Percentiles rank a stretch among this genome's conserved stretches.
These are phyloP conservation scores for Mycena chlorophos DNA, from an alignment of 768 basidiomycete species.

Conservation along the genomic window DNA sequence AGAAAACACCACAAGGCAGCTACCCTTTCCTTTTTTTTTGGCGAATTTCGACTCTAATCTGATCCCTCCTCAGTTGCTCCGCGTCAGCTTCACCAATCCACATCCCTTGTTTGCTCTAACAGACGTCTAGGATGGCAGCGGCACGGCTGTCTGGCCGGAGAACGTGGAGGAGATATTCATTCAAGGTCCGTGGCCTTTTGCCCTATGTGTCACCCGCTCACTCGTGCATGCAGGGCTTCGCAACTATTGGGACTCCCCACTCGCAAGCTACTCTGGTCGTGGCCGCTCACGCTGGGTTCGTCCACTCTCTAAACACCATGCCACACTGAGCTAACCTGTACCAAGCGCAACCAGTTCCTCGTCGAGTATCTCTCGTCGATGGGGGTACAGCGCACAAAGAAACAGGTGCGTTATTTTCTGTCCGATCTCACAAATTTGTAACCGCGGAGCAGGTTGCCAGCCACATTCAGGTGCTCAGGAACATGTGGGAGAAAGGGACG, in stretches of 20 bases:
- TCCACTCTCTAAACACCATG: too few species aligned
- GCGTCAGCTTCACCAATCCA: too few species aligned
- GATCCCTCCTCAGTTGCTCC: too few species aligned
- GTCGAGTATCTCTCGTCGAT: slow-evolving; percentile 75
- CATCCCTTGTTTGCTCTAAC: too few species aligned
- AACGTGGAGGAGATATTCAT: slow-evolving; percentile 75
- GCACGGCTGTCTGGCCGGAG: slow-evolving; percentile 84
- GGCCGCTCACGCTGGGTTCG: slow-evolving; percentile 78
- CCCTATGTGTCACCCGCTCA: slow-evolving; percentile 2
- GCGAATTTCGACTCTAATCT: too few species aligned
- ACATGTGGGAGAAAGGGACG: slow-evolving; percentile 89
- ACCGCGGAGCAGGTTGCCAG: slow-evolving; percentile 56
- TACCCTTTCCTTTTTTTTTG: too few species aligned
- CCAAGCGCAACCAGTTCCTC: slow-evolving; percentile 84
- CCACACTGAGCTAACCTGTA: too few species aligned
- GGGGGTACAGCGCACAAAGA: slow-evolving; percentile 75
- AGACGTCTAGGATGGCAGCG: slow-evolving; percentile 79
- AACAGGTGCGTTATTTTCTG: slow-evolving; percentile 42
- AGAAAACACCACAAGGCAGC: too few species aligned
- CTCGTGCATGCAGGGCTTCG: slow-evolving; percentile 53
- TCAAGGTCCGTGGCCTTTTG: slow-evolving; percentile 47
- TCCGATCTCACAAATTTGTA: neutral
- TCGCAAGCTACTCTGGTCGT: slow-evolving; percentile 73
- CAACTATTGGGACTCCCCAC: slow-evolving; percentile 79
- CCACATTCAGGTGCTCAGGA: slow-evolving; percentile 80